Conservation (phyloP, 345 rosid genomes). For the Garcia nutans region DNA sequence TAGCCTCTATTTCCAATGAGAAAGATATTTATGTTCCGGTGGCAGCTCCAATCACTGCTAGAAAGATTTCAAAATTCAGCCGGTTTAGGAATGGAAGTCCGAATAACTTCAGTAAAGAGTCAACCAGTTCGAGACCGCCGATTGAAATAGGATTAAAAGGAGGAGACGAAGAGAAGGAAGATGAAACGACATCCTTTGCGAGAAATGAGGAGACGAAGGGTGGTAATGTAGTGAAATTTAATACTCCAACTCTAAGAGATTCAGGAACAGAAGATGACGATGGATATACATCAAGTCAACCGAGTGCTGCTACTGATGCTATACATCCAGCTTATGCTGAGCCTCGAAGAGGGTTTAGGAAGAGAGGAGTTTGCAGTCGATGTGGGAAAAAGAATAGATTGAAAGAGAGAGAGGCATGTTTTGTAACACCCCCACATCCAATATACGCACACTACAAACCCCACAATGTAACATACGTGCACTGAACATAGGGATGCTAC, state of each 20-base stretch:
- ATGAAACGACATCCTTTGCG: background rate
- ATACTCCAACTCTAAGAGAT: conserved; percentile 36
- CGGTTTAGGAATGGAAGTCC: conserved; percentile 20
- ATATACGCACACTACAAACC: too few relatives aligned
- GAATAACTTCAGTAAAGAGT: background rate
- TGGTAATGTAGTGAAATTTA: conserved; percentile 34
- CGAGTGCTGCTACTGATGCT: conserved; percentile 16
- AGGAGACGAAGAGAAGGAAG: conserved; percentile 12
- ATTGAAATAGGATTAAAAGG: background rate
- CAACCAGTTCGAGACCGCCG: conserved; percentile 9
- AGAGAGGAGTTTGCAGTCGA: conserved; percentile 44
- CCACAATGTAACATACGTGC: too few relatives aligned
- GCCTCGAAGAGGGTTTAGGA: conserved; percentile 5
- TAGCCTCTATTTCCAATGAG: conserved; percentile 10
- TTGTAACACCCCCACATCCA: too few relatives aligned
- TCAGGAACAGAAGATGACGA: conserved; percentile 29
- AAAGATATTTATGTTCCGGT: conserved; percentile 31
- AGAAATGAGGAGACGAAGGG: conserved; percentile 2
- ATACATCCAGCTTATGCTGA: background rate
- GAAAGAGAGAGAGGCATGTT: conserved; percentile 47
- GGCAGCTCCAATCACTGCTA: conserved; percentile 23
- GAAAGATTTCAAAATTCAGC: conserved; percentile 28
- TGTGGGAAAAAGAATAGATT: conserved; percentile 47
- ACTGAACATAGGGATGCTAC: too few relatives aligned
- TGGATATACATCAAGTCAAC: conserved; percentile 27